Evolutionary conservation across 768 basidiomycete genomes (phyloP).

Genomic region (Lentinula boryana): DNA sequence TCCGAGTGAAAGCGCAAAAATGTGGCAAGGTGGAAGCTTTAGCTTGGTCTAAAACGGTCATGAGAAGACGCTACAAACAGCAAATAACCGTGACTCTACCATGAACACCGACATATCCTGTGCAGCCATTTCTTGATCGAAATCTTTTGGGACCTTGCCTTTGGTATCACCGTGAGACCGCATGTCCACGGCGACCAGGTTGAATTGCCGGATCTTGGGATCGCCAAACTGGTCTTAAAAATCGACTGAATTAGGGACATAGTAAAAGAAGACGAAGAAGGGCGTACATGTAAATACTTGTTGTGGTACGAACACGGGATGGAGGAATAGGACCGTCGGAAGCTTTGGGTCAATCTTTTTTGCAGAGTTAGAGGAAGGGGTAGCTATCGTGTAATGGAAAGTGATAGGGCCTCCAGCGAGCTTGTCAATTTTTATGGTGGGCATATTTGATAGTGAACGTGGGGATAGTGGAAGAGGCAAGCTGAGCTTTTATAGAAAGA

Average conservation of each 20-base stretch:
- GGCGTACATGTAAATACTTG: conserved; percentile 30
- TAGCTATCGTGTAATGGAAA: conserved; percentile 28
- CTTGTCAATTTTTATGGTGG: background rate
- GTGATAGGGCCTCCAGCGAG: background rate
- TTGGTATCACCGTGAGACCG: conserved; percentile 18
- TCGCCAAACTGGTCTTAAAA: conserved; percentile 28
- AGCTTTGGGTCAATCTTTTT: conserved; percentile 23
- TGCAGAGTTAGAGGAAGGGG: conserved; percentile 25
- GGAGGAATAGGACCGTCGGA: conserved; percentile 33
- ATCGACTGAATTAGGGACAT: background rate
- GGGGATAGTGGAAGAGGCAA: too few species aligned
- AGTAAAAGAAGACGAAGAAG: background rate
- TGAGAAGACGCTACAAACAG: too few species aligned
- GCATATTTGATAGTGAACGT: background rate
- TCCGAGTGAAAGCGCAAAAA: conserved; percentile 22
- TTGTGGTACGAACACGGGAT: conserved; percentile 21
- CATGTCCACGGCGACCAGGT: conserved; percentile 23
- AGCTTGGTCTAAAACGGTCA: conserved; percentile 2
- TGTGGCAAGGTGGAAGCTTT: conserved; percentile 19
- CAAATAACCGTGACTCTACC: conserved; percentile 6
- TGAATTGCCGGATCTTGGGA: conserved; percentile 19
- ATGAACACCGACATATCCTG: conserved; percentile 22
- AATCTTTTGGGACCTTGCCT: conserved; percentile 14
- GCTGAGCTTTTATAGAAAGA: conserved; percentile 34
- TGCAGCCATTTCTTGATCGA: conserved; percentile 18